Evolutionary conservation across 495 filamentous ascomycete species (phyloP), one percentile per base, ranked within the genome.

Genomic region (Aspergillus haitiensis): DNA sequence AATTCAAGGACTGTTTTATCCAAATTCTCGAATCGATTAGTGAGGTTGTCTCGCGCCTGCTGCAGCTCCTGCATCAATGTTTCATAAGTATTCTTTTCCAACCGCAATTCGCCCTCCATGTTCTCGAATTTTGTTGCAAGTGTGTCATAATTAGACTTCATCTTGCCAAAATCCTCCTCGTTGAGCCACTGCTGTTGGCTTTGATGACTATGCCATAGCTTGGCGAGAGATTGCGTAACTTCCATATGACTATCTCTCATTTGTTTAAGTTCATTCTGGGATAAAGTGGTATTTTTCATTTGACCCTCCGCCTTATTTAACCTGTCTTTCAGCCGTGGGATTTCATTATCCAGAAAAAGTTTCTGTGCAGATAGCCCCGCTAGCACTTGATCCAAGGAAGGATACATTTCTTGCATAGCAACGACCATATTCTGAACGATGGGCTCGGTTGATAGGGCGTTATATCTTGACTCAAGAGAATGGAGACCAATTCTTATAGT

Each of bases 401-500:
- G 74, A 36, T 75, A 76, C 67, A 75, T 72, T 54, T 75, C 69
- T 11, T 70, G 67, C 58, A 79, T 70, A 5, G 65, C 69, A 40
- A 57, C 54, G n/a, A 74, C 37, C 68, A 78, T 78, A 10, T 64
- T 55, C 36, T 66, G 70, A 31, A 70, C 64, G n/a, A 78, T 45
- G 2, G 60, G 39, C 16, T 70, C 72, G 0, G 72, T 72, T 56
- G 66, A 70, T 35, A 78, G 65, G 49, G 61, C 72, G 47, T 64
- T 68, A 45, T 74, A 79, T 33, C 78, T 69, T 2, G 32, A 39
- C 62, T 78, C 77, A 32, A 79, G 54, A 7, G 77, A 79, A 35
- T 68, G 67, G n/a, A 78, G 39, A 9, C 56, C 71, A 33, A 63
- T 48, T 9, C 36, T 60, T 7, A 75, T 27, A 27, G 52, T 64